Base-by-base conservation (phyloP, 2,329 filamentous ascomycete genomes). In the Myriosclerotinia scirpicola region DNA sequence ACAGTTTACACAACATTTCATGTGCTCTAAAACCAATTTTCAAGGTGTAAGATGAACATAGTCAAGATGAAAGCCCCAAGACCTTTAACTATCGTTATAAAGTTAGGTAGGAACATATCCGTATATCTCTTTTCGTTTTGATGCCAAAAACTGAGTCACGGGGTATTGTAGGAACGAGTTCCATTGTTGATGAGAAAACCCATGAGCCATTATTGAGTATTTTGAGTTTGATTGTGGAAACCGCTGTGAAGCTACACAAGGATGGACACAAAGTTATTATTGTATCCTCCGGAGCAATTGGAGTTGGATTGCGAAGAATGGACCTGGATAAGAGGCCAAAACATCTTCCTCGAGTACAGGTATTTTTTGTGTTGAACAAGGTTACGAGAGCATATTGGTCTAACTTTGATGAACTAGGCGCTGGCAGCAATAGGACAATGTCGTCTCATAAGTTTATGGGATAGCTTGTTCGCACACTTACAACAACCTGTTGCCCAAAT, bases 371-470 rank as follows among this genome's bases (percentile, higher is more conserved):
- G n/a, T 44, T 52, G 22, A 67, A 40, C 26, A 54, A 30, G 36
- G 30, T 40, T 20, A 7, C 36, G 44, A 6, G 30, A 40, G 11
- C 15, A 54, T 34, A n/a, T 42, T 30, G 11, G 7, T 26, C 42
- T 52, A 26, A 62, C 15, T 2, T 26, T 26, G 2, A 20, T 17
- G n/a, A 15, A 52, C 1, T 71, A 91, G 85, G 95, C 94, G 14
- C 84, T 99, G 67, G 95, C 95, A 68, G 95, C 95, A 55, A 96
- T 99, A 73, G 95, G 95, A 55, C 95, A 99, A 81, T 97, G 93
- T 76, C 89, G 93, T 69, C 85, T 99, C 54, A 96, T 99, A 83
- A 92, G 90, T 75, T 85, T 99, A 30, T 99, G 94, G 94, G 94
- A 98, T 76, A 91, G 90, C 73, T 80, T 98, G 9, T 99, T 99